Base-by-base conservation (phyloP, 177 flowering plant species). In the Vitis hybrid region DNA sequence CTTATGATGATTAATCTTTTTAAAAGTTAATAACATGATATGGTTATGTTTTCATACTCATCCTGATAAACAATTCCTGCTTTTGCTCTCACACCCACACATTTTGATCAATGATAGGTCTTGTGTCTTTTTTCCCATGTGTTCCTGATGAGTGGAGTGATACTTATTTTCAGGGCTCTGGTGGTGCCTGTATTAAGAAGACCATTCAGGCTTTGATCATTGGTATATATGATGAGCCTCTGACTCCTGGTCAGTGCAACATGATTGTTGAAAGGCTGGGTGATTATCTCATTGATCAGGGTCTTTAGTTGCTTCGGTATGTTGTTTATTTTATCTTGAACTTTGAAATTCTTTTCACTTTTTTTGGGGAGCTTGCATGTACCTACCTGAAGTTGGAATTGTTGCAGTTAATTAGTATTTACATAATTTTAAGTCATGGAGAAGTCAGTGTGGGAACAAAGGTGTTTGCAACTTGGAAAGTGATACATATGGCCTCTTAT, bases 191-290 rank as follows among this genome's bases (percentile, higher is more conserved):
- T 11, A 49, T 79, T 29, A 79, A 79, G 71, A 79, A 79, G 68
- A 79, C 82, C 0, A 63, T 20, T 26, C 79, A 73, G 29, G 83
- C 83, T 10, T 26, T 80, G 63, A 55, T 80, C 10, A 20, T 80
- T 67, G 83, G 83, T 12, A 50, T 77, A 10, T 80, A 80, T 61
- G 81, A 75, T n/a, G 83, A 80, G 68, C 83, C 81, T 11, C 39
- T 77, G 39, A 72, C 83, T 49, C 73, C 80, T 13, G 83, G 83
- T 12, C 81, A 80, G 63, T 80, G 83, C 77, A 80, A 80, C 68
- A 75, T 80, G 79, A 67, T 80, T 67, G 83, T 80, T n/a, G 83
- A 80, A 61, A 77, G 81, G 83, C 74, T 80, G 39, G 83, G 80
- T 19, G 83, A 80, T 62, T 80, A 80, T 61, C 83, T 66, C 16